A percentile compares a stretch with the other conserved stretches of the same genome.
Conservation (phyloP, 164 flowering plant genomes). For the Dillenia suffruticosa region DNA sequence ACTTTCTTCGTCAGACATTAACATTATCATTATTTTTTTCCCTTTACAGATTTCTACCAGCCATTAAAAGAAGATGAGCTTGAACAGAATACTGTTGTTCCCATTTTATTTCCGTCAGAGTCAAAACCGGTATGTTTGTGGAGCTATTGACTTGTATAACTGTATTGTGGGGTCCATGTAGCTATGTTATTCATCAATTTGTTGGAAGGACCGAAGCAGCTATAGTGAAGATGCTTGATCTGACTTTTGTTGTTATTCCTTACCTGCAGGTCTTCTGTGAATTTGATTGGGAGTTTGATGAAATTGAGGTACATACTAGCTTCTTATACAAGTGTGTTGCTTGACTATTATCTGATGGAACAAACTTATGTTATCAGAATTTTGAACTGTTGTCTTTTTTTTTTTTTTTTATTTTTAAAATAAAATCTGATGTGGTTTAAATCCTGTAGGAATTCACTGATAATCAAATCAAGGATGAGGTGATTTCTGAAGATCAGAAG, state of each 20-base stretch:
- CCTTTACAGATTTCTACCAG: conserved; percentile 69
- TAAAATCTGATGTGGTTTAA: no score
- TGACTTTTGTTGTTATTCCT: neutral
- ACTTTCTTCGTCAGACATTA: no score
- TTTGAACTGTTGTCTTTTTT: no score
- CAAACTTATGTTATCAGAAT: no score
- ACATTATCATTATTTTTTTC: neutral
- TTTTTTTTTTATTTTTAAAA: no score
- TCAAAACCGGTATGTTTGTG: conserved; percentile 67
- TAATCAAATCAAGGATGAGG: conserved; percentile 58
- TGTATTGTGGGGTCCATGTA: no score
- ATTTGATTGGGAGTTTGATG: conserved; percentile 94
- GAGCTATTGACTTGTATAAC: no score
- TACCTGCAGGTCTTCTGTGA: conserved; percentile 67
- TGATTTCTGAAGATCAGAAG: conserved; percentile 64
- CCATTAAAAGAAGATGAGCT: conserved; percentile 84
- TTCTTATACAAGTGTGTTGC: no score
- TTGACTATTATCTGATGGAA: neutral
- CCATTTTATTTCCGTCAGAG: conserved; percentile 63
- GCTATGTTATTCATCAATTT: no score
- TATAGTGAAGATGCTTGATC: no score
- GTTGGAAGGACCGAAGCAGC: no score
- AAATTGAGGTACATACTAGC: conserved; percentile 51
- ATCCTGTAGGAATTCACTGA: conserved; percentile 66
- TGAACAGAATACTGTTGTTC: conserved; percentile 80